Evolutionary conservation across 805 yeast species (phyloP).

Genomic region (Dipodascus geniculatus): DNA sequence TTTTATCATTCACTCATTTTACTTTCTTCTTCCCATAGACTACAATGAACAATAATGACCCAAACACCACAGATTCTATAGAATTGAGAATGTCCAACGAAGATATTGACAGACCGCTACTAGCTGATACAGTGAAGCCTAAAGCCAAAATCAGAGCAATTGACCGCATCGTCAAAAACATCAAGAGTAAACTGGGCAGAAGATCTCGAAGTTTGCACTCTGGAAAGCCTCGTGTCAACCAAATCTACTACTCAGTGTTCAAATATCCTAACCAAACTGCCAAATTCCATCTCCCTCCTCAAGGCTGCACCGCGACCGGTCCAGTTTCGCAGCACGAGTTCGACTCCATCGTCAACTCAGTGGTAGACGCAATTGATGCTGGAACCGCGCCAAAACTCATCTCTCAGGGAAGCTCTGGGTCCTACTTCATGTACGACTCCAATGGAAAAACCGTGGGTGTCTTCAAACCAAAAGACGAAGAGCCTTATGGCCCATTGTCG

Average conservation of each 20-base stretch:
- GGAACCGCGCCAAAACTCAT: constrained; percentile 42
- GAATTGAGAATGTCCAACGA: constrained; percentile 1
- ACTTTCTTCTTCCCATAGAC: not conserved
- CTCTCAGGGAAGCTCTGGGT: constrained; percentile 57
- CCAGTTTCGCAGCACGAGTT: constrained; percentile 26
- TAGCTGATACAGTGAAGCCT: not conserved
- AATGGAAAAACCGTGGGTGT: constrained; percentile 38
- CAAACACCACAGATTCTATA: not conserved
- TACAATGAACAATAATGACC: not conserved
- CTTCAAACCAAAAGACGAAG: constrained; percentile 72
- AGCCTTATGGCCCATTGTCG: constrained; percentile 66
- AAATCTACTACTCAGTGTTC: constrained; percentile 48
- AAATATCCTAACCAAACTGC: constrained; percentile 25
- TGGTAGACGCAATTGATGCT: constrained; percentile 35
- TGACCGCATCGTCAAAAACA: not conserved
- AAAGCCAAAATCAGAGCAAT: not conserved
- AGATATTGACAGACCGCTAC: not conserved
- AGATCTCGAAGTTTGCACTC: not conserved
- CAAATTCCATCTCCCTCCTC: constrained; percentile 19
- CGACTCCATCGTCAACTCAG: constrained; percentile 31
- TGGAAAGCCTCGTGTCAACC: constrained; percentile 12
- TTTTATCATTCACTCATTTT: too few relatives aligned
- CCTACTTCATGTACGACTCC: constrained; percentile 43
- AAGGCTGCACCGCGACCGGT: constrained; percentile 21
- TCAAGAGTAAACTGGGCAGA: not conserved